A percentile compares a stretch with the other conserved stretches of the same genome.
These are phyloP conservation scores for Pichia nakasei DNA, from an alignment of 805 yeast species.

Conservation along the genomic window DNA sequence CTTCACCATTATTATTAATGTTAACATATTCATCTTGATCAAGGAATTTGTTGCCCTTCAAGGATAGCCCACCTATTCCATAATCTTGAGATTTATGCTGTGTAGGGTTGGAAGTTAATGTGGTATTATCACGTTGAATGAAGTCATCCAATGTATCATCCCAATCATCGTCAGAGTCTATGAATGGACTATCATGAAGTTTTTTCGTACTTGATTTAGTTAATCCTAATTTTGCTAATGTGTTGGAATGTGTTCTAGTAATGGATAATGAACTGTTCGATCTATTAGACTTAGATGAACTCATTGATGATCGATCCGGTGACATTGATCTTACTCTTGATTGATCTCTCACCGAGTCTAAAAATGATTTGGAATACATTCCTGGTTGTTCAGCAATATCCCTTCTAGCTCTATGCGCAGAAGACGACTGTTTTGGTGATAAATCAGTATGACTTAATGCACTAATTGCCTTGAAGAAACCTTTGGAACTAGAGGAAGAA, in stretches of 20 bases:
- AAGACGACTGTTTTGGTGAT: constrained; percentile 5
- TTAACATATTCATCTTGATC: not conserved
- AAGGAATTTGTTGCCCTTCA: not conserved
- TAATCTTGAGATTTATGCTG: not conserved
- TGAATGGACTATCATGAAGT: not conserved
- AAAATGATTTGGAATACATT: constrained; percentile 8
- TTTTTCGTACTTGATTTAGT: not conserved
- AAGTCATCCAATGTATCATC: constrained; percentile 6
- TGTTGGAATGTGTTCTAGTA: constrained; percentile 7
- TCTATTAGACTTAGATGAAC: constrained; percentile 1
- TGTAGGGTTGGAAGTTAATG: not conserved
- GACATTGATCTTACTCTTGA: constrained; percentile 5
- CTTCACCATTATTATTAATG: not conserved
- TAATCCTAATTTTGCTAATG: constrained; percentile 2
- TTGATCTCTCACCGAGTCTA: constrained; percentile 8
- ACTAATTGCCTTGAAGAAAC: constrained; percentile 8
- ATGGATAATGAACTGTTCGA: constrained; percentile 7
- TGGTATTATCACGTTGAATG: not conserved
- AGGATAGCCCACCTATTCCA: not conserved
- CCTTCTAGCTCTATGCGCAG: constrained; percentile 9
- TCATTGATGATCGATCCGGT: constrained; percentile 6
- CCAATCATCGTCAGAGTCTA: constrained; percentile 11
- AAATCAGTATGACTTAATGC: constrained; percentile 7
- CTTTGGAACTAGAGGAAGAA: not conserved
- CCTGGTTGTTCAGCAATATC: constrained; percentile 9